Conservation (phyloP, 169 alveolate genomes). For the Theileria parva region DNA sequence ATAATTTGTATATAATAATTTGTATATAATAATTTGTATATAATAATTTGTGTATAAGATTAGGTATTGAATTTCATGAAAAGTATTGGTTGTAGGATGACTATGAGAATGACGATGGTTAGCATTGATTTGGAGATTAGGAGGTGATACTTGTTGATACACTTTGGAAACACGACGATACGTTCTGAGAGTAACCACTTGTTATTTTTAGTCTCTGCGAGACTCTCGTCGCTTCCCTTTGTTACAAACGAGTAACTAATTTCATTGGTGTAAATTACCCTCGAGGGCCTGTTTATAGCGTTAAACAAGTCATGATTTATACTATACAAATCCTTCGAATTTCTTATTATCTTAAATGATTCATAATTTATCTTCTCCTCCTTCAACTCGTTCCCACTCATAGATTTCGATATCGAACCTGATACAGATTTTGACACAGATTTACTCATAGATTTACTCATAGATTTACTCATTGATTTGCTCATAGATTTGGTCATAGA, state of each 20-base stretch:
- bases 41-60: neutral
- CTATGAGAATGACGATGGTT: conserved; percentile 2
- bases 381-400: neutral
- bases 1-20: neutral
- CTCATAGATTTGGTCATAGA: neutral
- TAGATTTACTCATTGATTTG: neutral
- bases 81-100: conserved; percentile 19
- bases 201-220: neutral
- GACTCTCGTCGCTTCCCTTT: neutral
- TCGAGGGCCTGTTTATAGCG: conserved; percentile 14
- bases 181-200: neutral
- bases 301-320: conserved; percentile 5
- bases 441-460: too few relatives aligned
- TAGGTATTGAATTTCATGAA: neutral
- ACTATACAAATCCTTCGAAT: conserved; percentile 6
- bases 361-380: conserved; percentile 17
- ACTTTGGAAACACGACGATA: conserved; percentile 45
- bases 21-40: too few relatives aligned
- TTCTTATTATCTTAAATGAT: conserved; percentile 40
- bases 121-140: conserved; percentile 20
- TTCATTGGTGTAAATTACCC: neutral
- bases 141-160: conserved; percentile 18
- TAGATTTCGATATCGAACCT: too few relatives aligned
- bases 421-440: too few relatives aligned
- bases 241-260: neutral